Percentiles rank a stretch among this genome's conserved stretches.
Evolutionary conservation across 306 rosid species (phyloP).

Genomic region (Rosa chinensis): DNA sequence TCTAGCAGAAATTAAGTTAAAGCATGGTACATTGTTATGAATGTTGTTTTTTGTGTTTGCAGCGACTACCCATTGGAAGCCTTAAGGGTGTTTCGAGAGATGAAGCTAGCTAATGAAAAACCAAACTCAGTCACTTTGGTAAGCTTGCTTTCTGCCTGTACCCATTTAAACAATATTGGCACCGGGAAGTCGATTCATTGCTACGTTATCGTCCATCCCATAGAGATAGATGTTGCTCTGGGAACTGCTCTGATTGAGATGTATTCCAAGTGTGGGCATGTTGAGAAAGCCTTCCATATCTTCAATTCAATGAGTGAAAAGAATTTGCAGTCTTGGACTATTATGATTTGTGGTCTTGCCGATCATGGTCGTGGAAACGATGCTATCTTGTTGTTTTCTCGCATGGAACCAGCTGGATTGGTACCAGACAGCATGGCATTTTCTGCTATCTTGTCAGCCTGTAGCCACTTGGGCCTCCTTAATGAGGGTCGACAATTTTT

Average conservation of each 20-base stretch:
- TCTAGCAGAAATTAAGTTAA: background rate
- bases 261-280: slow-evolving; percentile 56
- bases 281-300: slow-evolving; percentile 36
- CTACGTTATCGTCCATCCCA: slow-evolving; percentile 27
- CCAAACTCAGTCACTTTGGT: slow-evolving; percentile 59
- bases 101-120: slow-evolving; percentile 30
- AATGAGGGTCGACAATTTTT: slow-evolving; percentile 47
- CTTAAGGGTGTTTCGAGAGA: slow-evolving; percentile 31
- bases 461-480: slow-evolving; percentile 71
- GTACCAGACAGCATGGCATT: slow-evolving; percentile 49
- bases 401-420: slow-evolving; percentile 47
- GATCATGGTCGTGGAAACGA: slow-evolving; percentile 45
- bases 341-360: slow-evolving; percentile 67
- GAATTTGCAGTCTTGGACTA: slow-evolving; percentile 60
- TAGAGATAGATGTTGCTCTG: slow-evolving; percentile 41
- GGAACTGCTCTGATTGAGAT: slow-evolving; percentile 60
- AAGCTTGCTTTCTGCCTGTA: slow-evolving; percentile 56
- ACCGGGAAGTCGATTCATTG: slow-evolving; percentile 54
- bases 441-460: slow-evolving; percentile 59
- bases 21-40: background rate
- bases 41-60: slow-evolving; percentile 6
- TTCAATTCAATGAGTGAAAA: slow-evolving; percentile 45
- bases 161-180: slow-evolving; percentile 28
- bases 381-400: slow-evolving; percentile 40
- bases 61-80: slow-evolving; percentile 38